Evolutionary conservation across 148 eudicot genomes (phyloP).

Genomic region (Amaranthus palmeri): DNA sequence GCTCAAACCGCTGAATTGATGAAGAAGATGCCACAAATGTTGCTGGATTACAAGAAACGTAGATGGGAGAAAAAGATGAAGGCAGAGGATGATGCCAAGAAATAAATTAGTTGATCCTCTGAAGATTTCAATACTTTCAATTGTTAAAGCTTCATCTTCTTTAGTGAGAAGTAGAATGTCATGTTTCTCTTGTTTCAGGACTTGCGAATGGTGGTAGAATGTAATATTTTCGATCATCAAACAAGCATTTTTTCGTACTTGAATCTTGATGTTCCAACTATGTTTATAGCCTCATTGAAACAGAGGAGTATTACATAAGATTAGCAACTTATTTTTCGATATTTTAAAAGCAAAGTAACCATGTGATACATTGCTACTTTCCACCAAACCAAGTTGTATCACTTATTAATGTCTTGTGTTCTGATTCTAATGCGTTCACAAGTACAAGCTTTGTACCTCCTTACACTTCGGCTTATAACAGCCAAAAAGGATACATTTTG

Average conservation of each 20-base stretch:
- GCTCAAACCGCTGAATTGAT: constrained; percentile 68
- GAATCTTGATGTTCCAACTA: too few species aligned
- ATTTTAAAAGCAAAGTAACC: too few species aligned
- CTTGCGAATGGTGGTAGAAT: not conserved
- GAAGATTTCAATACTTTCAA: not conserved
- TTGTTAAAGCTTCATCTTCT: not conserved
- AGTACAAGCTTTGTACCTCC: constrained; percentile 8
- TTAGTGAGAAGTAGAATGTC: not conserved
- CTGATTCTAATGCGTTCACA: not conserved
- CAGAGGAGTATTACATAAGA: too few species aligned
- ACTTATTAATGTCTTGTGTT: too few species aligned
- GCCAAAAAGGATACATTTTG: not conserved
- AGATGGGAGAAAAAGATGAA: constrained; percentile 94
- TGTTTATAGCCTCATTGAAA: too few species aligned
- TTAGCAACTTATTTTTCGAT: too few species aligned
- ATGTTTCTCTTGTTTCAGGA: not conserved
- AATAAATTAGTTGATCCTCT: constrained; percentile 17
- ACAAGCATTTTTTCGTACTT: too few species aligned
- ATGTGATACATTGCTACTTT: too few species aligned
- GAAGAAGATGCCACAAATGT: constrained; percentile 81
- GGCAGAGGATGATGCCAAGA: constrained; percentile 50
- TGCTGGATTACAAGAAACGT: constrained; percentile 78
- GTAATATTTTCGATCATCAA: not conserved
- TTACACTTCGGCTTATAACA: not conserved
- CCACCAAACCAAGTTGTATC: too few species aligned